These are phyloP conservation scores for Helianthus tuberosus DNA, from an alignment of 129 eudicot species.

Conservation along the genomic window DNA sequence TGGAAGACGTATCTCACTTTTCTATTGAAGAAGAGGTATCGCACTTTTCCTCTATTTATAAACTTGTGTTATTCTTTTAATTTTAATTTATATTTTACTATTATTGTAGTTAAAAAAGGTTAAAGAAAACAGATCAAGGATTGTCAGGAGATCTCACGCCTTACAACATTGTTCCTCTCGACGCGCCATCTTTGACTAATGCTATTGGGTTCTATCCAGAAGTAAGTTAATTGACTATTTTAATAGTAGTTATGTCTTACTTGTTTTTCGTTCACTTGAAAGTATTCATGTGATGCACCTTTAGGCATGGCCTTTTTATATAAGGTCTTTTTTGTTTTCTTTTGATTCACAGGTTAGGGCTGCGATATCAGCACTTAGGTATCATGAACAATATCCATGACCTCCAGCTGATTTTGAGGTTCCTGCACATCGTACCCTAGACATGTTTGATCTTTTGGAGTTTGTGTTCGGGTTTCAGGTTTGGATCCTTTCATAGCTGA, in stretches of 20 bases:
- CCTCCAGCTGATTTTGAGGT: too few relatives aligned
- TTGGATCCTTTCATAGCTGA: constrained; percentile 21
- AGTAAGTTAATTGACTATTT: constrained; percentile 53
- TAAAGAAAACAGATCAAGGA: constrained; percentile 75
- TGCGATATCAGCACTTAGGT: too few relatives aligned
- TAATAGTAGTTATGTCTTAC: constrained; percentile 10
- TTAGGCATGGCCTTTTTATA: constrained; percentile 1
- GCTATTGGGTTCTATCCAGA: constrained; percentile 93
- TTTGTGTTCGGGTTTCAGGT: constrained; percentile 99
- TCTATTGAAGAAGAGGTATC: constrained; percentile 93
- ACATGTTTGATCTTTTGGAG: constrained; percentile 97
- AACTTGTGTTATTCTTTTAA: constrained; percentile 7
- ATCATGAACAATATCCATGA: too few relatives aligned
- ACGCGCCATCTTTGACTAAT: constrained; percentile 83
- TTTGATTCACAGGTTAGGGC: constrained; percentile 63
- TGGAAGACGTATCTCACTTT: constrained; percentile 57
- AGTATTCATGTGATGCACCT: constrained; percentile 13
- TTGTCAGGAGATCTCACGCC: constrained; percentile 78
- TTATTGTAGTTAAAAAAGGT: constrained; percentile 66
- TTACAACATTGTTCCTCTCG: constrained; percentile 91
- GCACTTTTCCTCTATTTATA: background rate
- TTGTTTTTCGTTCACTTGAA: constrained; percentile 2
- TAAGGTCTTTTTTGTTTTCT: constrained; percentile 1
- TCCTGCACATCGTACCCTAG: constrained; percentile 73
- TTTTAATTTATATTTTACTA: constrained; percentile 5